Evolutionary conservation across 371 early-diverging fungal species (phyloP), one percentile per base, ranked within the genome.

Genomic region (Batrachochytrium dendrobatidis): DNA sequence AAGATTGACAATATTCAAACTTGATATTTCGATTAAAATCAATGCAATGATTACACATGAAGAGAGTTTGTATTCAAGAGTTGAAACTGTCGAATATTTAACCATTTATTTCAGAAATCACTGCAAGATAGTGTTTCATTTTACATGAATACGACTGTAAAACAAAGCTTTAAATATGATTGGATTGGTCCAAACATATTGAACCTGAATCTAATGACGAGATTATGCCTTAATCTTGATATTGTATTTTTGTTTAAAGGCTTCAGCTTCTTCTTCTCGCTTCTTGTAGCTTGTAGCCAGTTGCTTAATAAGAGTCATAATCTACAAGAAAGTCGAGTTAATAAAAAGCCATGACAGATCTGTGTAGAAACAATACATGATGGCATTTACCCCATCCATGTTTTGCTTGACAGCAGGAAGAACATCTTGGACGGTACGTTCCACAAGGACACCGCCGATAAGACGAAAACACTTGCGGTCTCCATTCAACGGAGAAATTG

Each of bases 401-500:
- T 95, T 95, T 34, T 84, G 83, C 69, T 86, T 79, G 20, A 96
- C 75, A 3, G 89, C 87, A 28, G 97, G 97, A 43, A 94, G 69
- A 8, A 94, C 94, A 61, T 96, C 94, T 60, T 82, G 80, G 50
- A 94, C 88, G 0, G 92, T 92, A 34, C 94, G 86, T 69, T 96
- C 93, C 18, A 94, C 89, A 29, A 96, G 72, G 3, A 95, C 92
- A 53, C 95, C 97, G 50, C 91, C 90, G 39, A 96, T 84, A 69
- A 95, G 76, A 45, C 95, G 83, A 74, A 90, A 94, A 68, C 94
- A 93, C 73, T 92, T 95, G 58, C 97, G 84, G 55, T 84, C 86
- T 34, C 70, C 77, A 34, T 86, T 82, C 65, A 94, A 75, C 25
- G 91, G 90, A 31, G 79, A 69, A 60, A 96, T 84, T 17, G 95